phyloP scores from a whole-genome alignment of 1,284 basidiomycete species.

The Heterobasidion annosum region DNA sequence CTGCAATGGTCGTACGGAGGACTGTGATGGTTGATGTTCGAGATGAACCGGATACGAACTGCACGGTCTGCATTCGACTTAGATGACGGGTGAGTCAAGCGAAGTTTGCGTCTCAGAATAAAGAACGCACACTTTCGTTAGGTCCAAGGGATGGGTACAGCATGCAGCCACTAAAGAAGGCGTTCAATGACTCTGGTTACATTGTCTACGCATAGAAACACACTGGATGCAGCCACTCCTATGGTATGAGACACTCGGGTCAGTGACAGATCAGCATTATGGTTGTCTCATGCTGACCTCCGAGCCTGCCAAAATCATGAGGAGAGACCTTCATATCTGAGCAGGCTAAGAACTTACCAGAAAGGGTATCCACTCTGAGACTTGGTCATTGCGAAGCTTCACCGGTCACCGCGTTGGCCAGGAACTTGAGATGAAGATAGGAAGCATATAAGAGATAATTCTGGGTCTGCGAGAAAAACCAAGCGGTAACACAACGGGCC shows the following conservation, averaged over 20 bases:
- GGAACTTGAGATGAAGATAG: not conserved
- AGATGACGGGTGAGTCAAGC: conserved; percentile 3
- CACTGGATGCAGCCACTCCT: conserved; percentile 71
- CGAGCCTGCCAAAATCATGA: conserved; percentile 41
- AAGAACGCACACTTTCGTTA: conserved; percentile 72
- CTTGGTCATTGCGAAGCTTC: conserved; percentile 16
- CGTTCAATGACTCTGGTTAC: not conserved
- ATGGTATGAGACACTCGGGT: not conserved
- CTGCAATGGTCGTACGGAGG: conserved; percentile 44
- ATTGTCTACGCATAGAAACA: conserved; percentile 21
- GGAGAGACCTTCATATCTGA: conserved; percentile 5
- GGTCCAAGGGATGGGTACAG: conserved; percentile 80
- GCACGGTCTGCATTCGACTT: conserved; percentile 75
- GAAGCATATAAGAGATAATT: too few species aligned
- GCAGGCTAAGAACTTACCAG: conserved; percentile 34
- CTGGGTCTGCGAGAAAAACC: too few species aligned
- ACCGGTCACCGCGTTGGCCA: not conserved
- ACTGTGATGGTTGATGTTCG: conserved; percentile 50
- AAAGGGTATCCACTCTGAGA: conserved; percentile 40
- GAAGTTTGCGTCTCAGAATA: not conserved
- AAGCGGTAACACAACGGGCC: not conserved
- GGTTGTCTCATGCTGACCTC: conserved; percentile 40
- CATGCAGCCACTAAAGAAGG: conserved; percentile 66
- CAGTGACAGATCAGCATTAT: not conserved
- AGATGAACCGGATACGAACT: conserved; percentile 28